A percentile compares a stretch with the other conserved stretches of the same genome.
Evolutionary conservation across 805 yeast genomes (phyloP).

Genomic region (Sugiyamaella chiloensis): DNA sequence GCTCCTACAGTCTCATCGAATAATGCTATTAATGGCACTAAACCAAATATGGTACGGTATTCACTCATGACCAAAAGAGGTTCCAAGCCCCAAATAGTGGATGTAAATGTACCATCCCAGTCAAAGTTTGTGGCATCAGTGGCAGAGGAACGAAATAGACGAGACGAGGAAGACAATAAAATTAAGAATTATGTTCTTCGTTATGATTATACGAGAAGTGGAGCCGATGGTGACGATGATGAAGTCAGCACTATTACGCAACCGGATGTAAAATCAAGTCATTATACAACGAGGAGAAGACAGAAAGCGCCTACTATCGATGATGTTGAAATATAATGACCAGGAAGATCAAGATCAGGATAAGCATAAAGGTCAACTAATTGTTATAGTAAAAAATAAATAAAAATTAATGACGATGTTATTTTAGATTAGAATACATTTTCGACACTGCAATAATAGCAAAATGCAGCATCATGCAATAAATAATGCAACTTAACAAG

Average conservation of each 20-base stretch:
- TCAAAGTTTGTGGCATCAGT: slow-evolving; percentile 54
- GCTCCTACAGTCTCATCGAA: not conserved
- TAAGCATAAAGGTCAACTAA: too few relatives aligned
- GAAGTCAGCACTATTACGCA: slow-evolving; percentile 11
- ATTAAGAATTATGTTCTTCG: slow-evolving; percentile 33
- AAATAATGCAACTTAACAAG: not conserved
- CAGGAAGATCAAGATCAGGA: too few relatives aligned
- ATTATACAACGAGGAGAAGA: slow-evolving; percentile 11
- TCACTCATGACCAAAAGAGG: slow-evolving; percentile 54
- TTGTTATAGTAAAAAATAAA: too few relatives aligned
- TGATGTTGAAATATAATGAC: slow-evolving; percentile 9
- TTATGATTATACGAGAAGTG: slow-evolving; percentile 9
- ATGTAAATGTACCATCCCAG: slow-evolving; percentile 50
- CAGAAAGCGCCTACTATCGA: slow-evolving; percentile 10
- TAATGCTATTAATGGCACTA: too few relatives aligned
- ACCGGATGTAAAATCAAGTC: slow-evolving; percentile 19
- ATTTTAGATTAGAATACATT: too few relatives aligned
- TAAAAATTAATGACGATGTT: too few relatives aligned
- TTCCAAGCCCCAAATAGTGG: slow-evolving; percentile 43
- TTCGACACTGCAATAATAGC: too few relatives aligned
- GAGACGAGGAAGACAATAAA: slow-evolving; percentile 51
- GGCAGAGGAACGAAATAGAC: slow-evolving; percentile 47
- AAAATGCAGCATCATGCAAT: slow-evolving; percentile 1
- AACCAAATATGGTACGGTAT: slow-evolving; percentile 41
- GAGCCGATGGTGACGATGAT: not conserved